Conservation (phyloP, 2,329 filamentous ascomycete genomes). For the Clonostachys solani region DNA sequence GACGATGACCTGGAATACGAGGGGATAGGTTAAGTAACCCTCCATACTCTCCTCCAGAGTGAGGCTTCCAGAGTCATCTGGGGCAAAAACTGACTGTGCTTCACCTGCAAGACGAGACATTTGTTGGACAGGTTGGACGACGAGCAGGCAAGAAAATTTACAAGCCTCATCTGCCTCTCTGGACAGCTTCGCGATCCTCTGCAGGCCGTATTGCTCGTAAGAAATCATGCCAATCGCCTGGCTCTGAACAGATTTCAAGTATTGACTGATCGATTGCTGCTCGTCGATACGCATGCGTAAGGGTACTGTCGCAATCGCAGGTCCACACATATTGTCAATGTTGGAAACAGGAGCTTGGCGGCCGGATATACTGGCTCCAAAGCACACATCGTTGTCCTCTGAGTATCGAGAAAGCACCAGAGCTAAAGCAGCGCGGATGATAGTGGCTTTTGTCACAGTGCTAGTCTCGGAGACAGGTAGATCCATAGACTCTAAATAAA, state of each 20-base stretch:
- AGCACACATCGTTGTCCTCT: slow-evolving; percentile 27
- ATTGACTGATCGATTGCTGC: slow-evolving; percentile 4
- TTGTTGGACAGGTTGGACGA: slow-evolving; percentile 3
- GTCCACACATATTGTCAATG: slow-evolving; percentile 7
- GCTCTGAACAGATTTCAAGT: slow-evolving; percentile 5
- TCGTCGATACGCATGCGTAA: slow-evolving; percentile 2
- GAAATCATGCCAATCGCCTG: neutral
- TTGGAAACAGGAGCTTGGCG: slow-evolving; percentile 7
- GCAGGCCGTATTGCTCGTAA: neutral
- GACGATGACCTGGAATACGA: neutral
- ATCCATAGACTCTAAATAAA: neutral
- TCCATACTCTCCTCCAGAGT: slow-evolving; percentile 7
- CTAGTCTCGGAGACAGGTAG: neutral
- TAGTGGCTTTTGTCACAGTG: slow-evolving; percentile 8
- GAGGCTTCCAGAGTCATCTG: no score
- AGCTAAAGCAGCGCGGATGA: slow-evolving; percentile 19
- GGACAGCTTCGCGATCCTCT: slow-evolving; percentile 2
- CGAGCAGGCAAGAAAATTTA: slow-evolving; percentile 9
- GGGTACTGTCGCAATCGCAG: slow-evolving; percentile 7
- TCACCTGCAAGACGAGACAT: neutral
- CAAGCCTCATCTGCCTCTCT: slow-evolving; percentile 3
- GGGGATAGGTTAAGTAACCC: slow-evolving; percentile 2
- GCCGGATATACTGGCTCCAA: slow-evolving; percentile 11
- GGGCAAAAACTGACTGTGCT: no score
- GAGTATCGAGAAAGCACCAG: slow-evolving; percentile 14